phyloP scores from a whole-genome alignment of 441 rosid genomes.

The Euphorbia celastroides region DNA sequence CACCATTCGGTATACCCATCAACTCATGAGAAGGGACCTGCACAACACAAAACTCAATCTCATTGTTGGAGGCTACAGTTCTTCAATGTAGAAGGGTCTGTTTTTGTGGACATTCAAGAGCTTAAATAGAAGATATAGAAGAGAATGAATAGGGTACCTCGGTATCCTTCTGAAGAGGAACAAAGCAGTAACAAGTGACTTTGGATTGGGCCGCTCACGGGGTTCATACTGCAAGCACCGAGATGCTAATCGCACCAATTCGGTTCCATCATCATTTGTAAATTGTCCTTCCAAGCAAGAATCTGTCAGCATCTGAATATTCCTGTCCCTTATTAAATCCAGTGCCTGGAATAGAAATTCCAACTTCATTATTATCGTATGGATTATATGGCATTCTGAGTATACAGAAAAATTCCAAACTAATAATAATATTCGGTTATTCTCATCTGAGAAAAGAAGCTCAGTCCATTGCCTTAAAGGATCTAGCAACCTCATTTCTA shows the following conservation, averaged over 20 bases:
- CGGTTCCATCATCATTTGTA: slow-evolving; percentile 60
- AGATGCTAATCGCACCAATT: slow-evolving; percentile 70
- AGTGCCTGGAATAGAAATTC: slow-evolving; percentile 51
- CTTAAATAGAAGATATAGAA: not conserved
- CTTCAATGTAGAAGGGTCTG: not conserved
- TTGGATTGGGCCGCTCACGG: slow-evolving; percentile 71
- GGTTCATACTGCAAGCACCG: slow-evolving; percentile 79
- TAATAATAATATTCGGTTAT: not conserved
- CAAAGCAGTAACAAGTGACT: slow-evolving; percentile 57
- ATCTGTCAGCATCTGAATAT: slow-evolving; percentile 75
- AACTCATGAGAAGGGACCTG: slow-evolving; percentile 75
- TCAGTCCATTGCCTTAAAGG: not conserved
- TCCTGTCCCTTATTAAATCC: slow-evolving; percentile 78
- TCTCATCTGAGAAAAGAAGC: not conserved
- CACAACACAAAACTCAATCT: slow-evolving; percentile 10
- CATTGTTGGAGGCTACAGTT: not conserved
- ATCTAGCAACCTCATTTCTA: not conserved
- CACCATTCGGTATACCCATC: slow-evolving; percentile 64
- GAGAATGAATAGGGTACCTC: slow-evolving; percentile 38
- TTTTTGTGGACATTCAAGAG: slow-evolving; percentile 8
- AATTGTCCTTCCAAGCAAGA: slow-evolving; percentile 82
- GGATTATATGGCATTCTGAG: not conserved
- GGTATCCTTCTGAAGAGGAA: slow-evolving; percentile 71
- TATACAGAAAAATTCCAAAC: not conserved
- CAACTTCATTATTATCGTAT: slow-evolving; percentile 10